Evolutionary conservation across 1,139 yeast genomes (phyloP).

Genomic region (Sugiyamaella grinbergsii): DNA sequence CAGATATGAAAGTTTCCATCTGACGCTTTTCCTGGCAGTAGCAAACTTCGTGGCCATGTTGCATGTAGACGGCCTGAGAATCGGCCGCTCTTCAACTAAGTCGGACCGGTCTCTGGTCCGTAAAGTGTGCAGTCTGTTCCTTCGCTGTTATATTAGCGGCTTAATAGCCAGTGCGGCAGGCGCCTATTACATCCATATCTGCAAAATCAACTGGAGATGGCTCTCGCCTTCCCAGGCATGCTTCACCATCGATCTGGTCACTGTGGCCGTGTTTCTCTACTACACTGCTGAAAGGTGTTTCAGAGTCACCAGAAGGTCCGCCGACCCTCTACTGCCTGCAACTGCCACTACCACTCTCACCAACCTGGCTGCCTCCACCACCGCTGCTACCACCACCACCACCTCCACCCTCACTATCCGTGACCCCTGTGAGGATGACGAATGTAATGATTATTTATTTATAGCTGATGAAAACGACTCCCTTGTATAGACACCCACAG

Average conservation of each 20-base stretch:
- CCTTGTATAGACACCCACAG: constrained; percentile 8
- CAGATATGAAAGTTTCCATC: constrained; percentile 17
- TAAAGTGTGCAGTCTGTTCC: constrained; percentile 6
- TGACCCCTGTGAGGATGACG: constrained; percentile 13
- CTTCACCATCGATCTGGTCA: constrained; percentile 14
- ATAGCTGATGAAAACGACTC: constrained; percentile 10
- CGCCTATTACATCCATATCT: constrained; percentile 12
- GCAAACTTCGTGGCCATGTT: constrained; percentile 18
- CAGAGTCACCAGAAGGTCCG: constrained; percentile 3
- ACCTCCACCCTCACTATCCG: not conserved
- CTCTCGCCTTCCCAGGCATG: constrained; percentile 15
- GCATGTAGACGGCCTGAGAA: constrained; percentile 9
- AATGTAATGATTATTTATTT: constrained; percentile 19
- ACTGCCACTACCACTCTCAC: not conserved
- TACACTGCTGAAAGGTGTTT: constrained; percentile 17
- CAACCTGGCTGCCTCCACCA: not conserved
- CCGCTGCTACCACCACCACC: constrained; percentile 1
- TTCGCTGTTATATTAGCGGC: constrained; percentile 11
- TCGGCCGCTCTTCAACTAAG: constrained; percentile 3
- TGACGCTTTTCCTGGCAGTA: constrained; percentile 16
- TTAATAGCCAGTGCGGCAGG: constrained; percentile 6
- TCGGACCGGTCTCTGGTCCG: constrained; percentile 3
- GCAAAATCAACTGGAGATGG: constrained; percentile 18
- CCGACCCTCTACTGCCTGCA: not conserved
- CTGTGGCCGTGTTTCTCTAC: constrained; percentile 12